These are phyloP conservation scores for Vicia villosa DNA, from an alignment of 306 rosid genomes.

Conservation along the genomic window DNA sequence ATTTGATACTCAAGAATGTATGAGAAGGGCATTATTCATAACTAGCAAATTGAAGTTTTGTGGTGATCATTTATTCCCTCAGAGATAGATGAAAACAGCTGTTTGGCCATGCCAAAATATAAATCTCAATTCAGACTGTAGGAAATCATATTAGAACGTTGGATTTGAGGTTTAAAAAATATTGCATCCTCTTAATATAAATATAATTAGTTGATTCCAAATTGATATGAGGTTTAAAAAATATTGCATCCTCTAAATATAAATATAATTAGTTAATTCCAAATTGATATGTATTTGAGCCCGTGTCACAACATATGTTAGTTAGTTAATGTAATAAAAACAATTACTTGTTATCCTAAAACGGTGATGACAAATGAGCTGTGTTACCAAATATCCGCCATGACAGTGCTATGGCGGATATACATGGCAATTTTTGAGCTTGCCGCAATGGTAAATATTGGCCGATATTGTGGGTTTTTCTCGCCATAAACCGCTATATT, in stretches of 20 bases:
- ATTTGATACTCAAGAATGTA: background rate
- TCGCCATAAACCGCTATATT: no score
- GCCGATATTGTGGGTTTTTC: no score
- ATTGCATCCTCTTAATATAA: background rate
- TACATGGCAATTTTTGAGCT: no score
- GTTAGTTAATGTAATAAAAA: background rate
- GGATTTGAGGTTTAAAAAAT: background rate
- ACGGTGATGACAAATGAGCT: background rate
- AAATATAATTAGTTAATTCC: background rate
- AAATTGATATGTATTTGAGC: background rate
- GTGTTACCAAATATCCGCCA: no score
- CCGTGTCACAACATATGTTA: background rate
- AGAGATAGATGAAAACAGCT: background rate
- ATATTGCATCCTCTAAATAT: background rate
- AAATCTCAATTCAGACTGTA: background rate
- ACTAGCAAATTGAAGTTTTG: background rate
- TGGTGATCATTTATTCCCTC: background rate
- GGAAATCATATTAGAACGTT: background rate
- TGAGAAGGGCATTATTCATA: background rate
- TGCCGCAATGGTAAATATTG: no score
- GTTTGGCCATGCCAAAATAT: background rate
- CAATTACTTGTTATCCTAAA: constrained; percentile 8
- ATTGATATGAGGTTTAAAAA: background rate
- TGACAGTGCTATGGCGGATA: no score
- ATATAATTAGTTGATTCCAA: background rate